phyloP scores from a whole-genome alignment of 306 rosid species.

The Lithocarpus polystachyus region DNA sequence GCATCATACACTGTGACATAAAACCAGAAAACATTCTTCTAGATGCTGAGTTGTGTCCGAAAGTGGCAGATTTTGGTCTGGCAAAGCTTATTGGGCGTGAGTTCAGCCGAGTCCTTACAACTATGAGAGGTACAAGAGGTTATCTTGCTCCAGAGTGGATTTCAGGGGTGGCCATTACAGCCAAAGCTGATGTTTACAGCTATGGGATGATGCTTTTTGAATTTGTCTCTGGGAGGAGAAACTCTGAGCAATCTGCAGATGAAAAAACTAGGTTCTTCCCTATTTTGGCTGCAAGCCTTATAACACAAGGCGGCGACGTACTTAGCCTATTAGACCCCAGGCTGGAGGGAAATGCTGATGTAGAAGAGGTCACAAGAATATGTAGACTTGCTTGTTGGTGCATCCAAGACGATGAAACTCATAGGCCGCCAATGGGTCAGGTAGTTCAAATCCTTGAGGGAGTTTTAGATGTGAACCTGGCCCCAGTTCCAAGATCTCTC shows the following conservation, averaged over 20 bases:
- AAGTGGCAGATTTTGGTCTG: conserved; percentile 87
- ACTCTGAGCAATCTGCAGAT: conserved; percentile 60
- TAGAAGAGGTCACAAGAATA: conserved; percentile 44
- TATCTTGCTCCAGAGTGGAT: conserved; percentile 95
- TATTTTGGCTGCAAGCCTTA: conserved; percentile 40
- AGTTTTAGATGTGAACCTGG: conserved; percentile 45
- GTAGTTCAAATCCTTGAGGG: conserved; percentile 82
- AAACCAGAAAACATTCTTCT: conserved; percentile 95
- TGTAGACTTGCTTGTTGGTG: conserved; percentile 85
- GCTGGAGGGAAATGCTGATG: conserved; percentile 47
- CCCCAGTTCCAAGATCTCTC: conserved; percentile 64
- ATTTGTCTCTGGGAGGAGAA: conserved; percentile 71
- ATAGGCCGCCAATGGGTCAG: conserved; percentile 78
- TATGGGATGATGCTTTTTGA: conserved; percentile 94
- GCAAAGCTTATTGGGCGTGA: conserved; percentile 89
- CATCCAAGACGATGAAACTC: conserved; percentile 69
- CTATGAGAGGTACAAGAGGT: conserved; percentile 95
- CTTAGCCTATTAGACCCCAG: conserved; percentile 51
- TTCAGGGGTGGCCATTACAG: conserved; percentile 75
- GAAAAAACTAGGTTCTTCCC: conserved; percentile 63
- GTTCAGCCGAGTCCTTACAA: conserved; percentile 81
- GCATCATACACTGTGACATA: conserved; percentile 89
- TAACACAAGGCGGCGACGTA: conserved; percentile 43
- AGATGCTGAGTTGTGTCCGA: conserved; percentile 61
- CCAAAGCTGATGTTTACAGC: conserved; percentile 90